Percentiles rank a stretch among this genome's conserved stretches.
Evolutionary conservation across 306 rosid species (phyloP).

Genomic region (Pterocarpus macrocarpus): DNA sequence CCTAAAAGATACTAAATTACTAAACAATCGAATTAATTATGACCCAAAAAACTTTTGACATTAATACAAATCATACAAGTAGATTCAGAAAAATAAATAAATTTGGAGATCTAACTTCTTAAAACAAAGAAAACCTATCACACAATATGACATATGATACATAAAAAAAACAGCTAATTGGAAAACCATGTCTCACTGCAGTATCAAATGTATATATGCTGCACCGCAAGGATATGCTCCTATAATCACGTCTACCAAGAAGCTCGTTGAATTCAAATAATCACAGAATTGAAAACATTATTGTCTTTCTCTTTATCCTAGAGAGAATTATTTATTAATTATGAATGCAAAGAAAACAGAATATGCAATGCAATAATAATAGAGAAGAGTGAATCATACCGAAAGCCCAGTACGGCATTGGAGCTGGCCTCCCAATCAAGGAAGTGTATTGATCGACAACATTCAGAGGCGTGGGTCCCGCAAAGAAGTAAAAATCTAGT

Average conservation of each 20-base stretch:
- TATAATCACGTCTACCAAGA: background rate
- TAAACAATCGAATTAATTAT: background rate
- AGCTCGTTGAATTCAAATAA: background rate
- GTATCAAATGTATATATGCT: slow-evolving; percentile 9
- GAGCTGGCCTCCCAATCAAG: slow-evolving; percentile 87
- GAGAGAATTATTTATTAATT: background rate
- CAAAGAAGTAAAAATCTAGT: slow-evolving; percentile 88
- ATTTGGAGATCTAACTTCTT: background rate
- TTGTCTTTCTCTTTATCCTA: background rate
- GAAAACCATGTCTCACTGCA: background rate
- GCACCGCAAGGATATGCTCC: background rate
- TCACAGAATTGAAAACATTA: background rate
- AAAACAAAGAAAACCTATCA: background rate
- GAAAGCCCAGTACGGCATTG: slow-evolving; percentile 96
- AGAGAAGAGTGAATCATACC: slow-evolving; percentile 58
- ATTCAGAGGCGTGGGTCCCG: slow-evolving; percentile 77
- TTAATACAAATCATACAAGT: background rate
- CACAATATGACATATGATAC: background rate
- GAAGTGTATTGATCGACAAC: slow-evolving; percentile 91
- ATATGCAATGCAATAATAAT: background rate
- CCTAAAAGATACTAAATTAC: slow-evolving; percentile 16
- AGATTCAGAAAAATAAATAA: slow-evolving; percentile 9
- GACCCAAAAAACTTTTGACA: slow-evolving; percentile 3
- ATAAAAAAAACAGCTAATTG: background rate
- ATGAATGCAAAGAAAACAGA: background rate